Evolutionary conservation across 106 monocot genomes (phyloP), one percentile per base, ranked within the genome.

Genomic region (Dendrobium catenatum): DNA sequence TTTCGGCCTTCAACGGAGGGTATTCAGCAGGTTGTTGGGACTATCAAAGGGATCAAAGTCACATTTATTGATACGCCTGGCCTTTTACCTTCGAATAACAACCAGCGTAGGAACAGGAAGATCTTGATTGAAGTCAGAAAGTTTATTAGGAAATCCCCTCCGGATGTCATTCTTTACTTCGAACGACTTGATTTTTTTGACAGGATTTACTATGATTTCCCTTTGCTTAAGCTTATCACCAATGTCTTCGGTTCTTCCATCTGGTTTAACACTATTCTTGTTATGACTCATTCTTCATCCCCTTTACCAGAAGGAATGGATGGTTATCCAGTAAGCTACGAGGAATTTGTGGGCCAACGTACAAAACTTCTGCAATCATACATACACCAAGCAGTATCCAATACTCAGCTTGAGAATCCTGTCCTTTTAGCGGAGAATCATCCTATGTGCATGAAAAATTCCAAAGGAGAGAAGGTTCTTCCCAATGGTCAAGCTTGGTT

Each of bases 31-130:
- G 78, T 98, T 86, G 55, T 73, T 51, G 94, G 91, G 47, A 86
- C 80, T 18, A 77, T 93, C 31, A 89, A 88, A 79, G 97, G 97
- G 77, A 87, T 98, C 41, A 91, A 81, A 77, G 77, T 95, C 17
- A 91, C 91, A 47, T 55, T 93, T n/a, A 85, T 95, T 80, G 97
- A 98, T 79, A 95, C 97, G 29, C 97, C 97, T 0, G 97, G 97
- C 67, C 89, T 98, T 78, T 79, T 76, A 27, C 81, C 91, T 79
- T 85, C 85, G 20, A 22, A 81, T 22, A 55, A 70, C 46, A 85
- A 86, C n/a, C 87, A 83, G 29, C 43, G 83, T 16, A 83, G 54
- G 70, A 98, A 94, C 79, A 86, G 94, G 79, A 89, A 87, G 54
- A 84, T 91, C 43, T 41, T 98, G 85, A 75, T 78, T 72, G 70